These are phyloP conservation scores for Ogataea neopini DNA, from an alignment of 805 yeast genomes.

Conservation along the genomic window DNA sequence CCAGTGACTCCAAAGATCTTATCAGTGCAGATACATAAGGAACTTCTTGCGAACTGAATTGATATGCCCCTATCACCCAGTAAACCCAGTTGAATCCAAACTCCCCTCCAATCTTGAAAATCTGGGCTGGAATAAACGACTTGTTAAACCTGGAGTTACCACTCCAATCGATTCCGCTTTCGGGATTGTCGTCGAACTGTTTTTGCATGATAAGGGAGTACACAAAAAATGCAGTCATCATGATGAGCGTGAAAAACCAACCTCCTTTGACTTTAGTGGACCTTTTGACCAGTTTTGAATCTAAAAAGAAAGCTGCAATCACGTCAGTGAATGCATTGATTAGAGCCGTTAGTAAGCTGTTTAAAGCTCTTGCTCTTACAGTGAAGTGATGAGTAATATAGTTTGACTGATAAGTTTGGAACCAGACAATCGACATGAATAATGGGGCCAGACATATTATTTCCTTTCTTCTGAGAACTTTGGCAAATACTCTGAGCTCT, in stretches of 20 bases:
- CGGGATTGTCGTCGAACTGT: slow-evolving; percentile 10
- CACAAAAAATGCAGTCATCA: slow-evolving; percentile 22
- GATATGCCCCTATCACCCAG: slow-evolving; percentile 29
- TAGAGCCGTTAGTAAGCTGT: slow-evolving; percentile 26
- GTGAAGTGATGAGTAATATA: slow-evolving; percentile 28
- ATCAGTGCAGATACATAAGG: slow-evolving; percentile 25
- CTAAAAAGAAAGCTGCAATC: slow-evolving; percentile 21
- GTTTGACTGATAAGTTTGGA: slow-evolving; percentile 26
- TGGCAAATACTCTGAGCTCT: slow-evolving; percentile 6
- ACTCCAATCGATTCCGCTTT: slow-evolving; percentile 23
- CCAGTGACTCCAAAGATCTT: slow-evolving; percentile 28
- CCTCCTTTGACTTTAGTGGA: slow-evolving; percentile 20
- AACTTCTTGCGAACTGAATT: slow-evolving; percentile 22
- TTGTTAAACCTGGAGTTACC: slow-evolving; percentile 19
- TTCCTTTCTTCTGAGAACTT: slow-evolving; percentile 21
- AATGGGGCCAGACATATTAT: slow-evolving; percentile 24
- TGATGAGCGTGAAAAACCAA: slow-evolving; percentile 16
- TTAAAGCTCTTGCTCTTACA: slow-evolving; percentile 30
- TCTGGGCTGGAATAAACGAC: slow-evolving; percentile 25
- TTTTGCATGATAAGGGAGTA: slow-evolving; percentile 22
- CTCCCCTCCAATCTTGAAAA: slow-evolving; percentile 27
- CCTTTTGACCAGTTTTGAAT: slow-evolving; percentile 14
- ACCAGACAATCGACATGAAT: slow-evolving; percentile 24
- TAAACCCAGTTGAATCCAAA: slow-evolving; percentile 28
- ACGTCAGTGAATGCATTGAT: slow-evolving; percentile 23